Evolutionary conservation across 164 flowering plant genomes (phyloP).

Genomic region (Vitis cinerea): DNA sequence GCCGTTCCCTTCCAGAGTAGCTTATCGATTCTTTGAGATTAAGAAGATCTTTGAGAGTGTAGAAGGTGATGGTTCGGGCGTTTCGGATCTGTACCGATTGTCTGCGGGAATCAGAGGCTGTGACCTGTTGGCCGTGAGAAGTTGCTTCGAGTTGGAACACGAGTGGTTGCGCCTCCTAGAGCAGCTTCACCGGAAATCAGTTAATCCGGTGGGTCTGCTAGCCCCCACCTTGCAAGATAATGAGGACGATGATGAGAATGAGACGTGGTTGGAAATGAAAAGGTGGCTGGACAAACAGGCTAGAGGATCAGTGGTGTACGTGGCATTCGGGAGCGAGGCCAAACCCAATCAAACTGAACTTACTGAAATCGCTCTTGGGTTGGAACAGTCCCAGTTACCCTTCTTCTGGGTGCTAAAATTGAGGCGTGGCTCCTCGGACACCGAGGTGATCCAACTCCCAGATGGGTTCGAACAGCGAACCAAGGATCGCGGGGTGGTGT

Average conservation of each 20-base stretch:
- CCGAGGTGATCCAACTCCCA: no score
- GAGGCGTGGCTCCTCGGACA: no score
- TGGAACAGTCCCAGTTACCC: not conserved
- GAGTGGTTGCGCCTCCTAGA: conserved; percentile 20
- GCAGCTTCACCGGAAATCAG: conserved; percentile 16
- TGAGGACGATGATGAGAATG: not conserved
- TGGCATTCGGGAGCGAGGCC: conserved; percentile 34
- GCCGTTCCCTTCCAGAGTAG: conserved; percentile 21
- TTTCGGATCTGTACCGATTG: conserved; percentile 3
- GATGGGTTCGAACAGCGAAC: no score
- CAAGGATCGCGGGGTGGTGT: no score
- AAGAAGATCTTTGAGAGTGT: not conserved
- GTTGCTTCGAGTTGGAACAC: conserved; percentile 21
- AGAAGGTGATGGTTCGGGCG: conserved; percentile 6
- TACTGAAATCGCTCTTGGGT: conserved; percentile 31
- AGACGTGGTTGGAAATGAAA: conserved; percentile 11
- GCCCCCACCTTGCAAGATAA: conserved; percentile 7
- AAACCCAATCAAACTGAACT: conserved; percentile 17
- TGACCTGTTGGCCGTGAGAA: conserved; percentile 3
- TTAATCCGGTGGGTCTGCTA: conserved; percentile 26
- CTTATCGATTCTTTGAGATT: conserved; percentile 16
- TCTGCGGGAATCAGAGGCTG: not conserved
- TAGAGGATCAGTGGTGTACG: conserved; percentile 20
- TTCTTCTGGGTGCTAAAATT: no score
- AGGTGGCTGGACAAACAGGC: conserved; percentile 23